Evolutionary conservation across 768 basidiomycete genomes (phyloP).

Genomic region (Lepiota brunneoincarnata): DNA sequence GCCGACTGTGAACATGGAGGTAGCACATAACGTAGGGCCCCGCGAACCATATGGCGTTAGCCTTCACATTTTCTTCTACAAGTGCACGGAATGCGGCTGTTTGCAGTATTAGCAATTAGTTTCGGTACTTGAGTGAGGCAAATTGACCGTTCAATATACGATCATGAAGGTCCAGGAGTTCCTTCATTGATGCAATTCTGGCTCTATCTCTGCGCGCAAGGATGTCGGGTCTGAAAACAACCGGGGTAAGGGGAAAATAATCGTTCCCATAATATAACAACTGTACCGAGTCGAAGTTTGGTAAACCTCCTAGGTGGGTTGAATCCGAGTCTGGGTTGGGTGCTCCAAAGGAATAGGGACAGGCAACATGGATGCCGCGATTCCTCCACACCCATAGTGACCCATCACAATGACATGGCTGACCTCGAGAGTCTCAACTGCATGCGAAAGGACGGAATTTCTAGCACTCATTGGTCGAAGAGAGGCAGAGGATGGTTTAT

Average conservation of each 20-base stretch:
- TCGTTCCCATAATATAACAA: background rate
- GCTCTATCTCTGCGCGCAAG: slow-evolving; percentile 28
- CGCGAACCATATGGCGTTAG: slow-evolving; percentile 26
- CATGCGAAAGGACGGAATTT: slow-evolving; percentile 27
- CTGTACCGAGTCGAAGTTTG: slow-evolving; percentile 29
- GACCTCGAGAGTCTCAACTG: slow-evolving; percentile 24
- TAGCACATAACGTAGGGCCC: slow-evolving; percentile 26
- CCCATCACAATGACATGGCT: slow-evolving; percentile 29
- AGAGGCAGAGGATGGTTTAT: background rate
- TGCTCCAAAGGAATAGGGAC: slow-evolving; percentile 9
- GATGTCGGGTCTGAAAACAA: slow-evolving; percentile 28
- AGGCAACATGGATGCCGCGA: slow-evolving; percentile 25
- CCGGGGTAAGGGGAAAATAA: background rate
- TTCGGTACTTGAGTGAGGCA: background rate
- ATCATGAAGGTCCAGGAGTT: slow-evolving; percentile 27
- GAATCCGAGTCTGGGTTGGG: slow-evolving; percentile 37
- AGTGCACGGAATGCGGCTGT: slow-evolving; percentile 40
- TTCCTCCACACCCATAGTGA: slow-evolving; percentile 30
- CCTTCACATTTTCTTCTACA: slow-evolving; percentile 42
- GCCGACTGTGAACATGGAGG: slow-evolving; percentile 14
- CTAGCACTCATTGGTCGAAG: slow-evolving; percentile 10
- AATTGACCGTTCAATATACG: slow-evolving; percentile 22
- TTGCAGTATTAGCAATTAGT: background rate
- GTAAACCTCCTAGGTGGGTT: slow-evolving; percentile 36
- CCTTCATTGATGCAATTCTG: slow-evolving; percentile 14